Base-by-base conservation (phyloP, 148 eudicot genomes). In the Vaccinium vitisidaea region DNA sequence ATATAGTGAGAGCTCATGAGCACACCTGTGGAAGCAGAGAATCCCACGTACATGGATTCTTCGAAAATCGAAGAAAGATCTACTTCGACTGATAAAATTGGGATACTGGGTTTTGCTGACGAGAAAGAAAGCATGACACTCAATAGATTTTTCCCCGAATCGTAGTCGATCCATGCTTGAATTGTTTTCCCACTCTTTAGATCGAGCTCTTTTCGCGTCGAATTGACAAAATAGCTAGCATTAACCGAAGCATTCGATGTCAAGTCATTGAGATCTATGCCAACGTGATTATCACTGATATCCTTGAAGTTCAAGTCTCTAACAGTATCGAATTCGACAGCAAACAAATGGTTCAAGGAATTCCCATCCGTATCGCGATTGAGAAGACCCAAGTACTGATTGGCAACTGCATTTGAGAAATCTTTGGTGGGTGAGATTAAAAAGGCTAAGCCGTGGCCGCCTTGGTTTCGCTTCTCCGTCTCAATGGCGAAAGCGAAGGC, bases 371-470 rank as follows among this genome's bases (percentile, higher is more conserved):
- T 39, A 36, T 86, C 81, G 0, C 67, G 1, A 0, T 75, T 36
- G 46, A 91, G 69, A 1, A 91, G 63, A 6, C 93, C 93, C 1
- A 91, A 75, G 78, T 88, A 91, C 23, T 91, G 90, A 46, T 86
- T 80, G 13, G 89, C 89, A 0, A 81, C 58, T 69, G 88, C 84
- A 1, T 1, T 3, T 5, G 39, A 18, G 12, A 88, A 80, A 25
- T 83, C 80, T 8, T 11, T 56, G 0, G 79, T 54, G 30, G 87
- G 87, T 8, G 92, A 30, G 16, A 93, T 69, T 0, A 80, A 82
- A 53, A 93, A 93, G 71, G 95, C 92, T 12, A 93, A 25, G 2
- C 95, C 95, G 56, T 91, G 94, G 30, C 95, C 95, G 1, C 93
- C 91, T 19, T 89, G 91, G 5, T 70, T 77, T 32, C 88, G 88